Percentiles rank a stretch among this genome's conserved stretches.
These are phyloP conservation scores for Sugiyamaella castrensis DNA, from an alignment of 1,139 yeast species.

Conservation along the genomic window DNA sequence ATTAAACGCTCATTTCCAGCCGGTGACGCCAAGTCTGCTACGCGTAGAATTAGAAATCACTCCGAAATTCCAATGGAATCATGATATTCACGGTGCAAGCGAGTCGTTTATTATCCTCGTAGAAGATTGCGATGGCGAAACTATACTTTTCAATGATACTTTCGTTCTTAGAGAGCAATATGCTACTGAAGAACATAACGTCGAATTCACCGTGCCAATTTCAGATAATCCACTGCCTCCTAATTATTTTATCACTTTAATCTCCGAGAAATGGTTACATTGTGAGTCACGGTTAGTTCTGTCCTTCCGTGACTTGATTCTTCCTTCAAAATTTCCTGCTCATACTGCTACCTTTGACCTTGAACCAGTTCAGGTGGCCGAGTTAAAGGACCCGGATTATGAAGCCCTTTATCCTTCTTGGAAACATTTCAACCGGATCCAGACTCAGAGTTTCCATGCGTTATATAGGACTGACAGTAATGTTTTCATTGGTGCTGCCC, in stretches of 20 bases:
- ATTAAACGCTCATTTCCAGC: conserved; percentile 62
- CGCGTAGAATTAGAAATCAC: conserved; percentile 62
- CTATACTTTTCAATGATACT: conserved; percentile 56
- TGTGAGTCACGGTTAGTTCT: conserved; percentile 65
- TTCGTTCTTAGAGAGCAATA: conserved; percentile 51
- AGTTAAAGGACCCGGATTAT: conserved; percentile 50
- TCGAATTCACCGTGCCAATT: conserved; percentile 66
- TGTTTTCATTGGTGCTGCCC: conserved; percentile 64
- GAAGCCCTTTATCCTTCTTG: conserved; percentile 40
- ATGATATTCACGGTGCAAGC: conserved; percentile 54
- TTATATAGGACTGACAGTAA: conserved; percentile 58
- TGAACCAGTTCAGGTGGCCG: conserved; percentile 49
- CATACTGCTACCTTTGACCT: conserved; percentile 55
- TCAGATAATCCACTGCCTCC: conserved; percentile 69
- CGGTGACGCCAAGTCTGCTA: conserved; percentile 67
- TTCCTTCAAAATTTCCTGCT: conserved; percentile 70
- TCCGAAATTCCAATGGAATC: conserved; percentile 80
- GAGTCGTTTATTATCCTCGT: conserved; percentile 69
- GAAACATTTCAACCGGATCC: conserved; percentile 61
- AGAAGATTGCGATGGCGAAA: conserved; percentile 84
- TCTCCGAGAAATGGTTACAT: conserved; percentile 85
- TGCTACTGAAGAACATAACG: conserved; percentile 50
- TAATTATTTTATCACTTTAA: conserved; percentile 63
- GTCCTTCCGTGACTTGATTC: conserved; percentile 49
- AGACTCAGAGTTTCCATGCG: conserved; percentile 64